Base-by-base conservation (phyloP, 192 early-diverging fungal species). In the Chytriomyces sp. region DNA sequence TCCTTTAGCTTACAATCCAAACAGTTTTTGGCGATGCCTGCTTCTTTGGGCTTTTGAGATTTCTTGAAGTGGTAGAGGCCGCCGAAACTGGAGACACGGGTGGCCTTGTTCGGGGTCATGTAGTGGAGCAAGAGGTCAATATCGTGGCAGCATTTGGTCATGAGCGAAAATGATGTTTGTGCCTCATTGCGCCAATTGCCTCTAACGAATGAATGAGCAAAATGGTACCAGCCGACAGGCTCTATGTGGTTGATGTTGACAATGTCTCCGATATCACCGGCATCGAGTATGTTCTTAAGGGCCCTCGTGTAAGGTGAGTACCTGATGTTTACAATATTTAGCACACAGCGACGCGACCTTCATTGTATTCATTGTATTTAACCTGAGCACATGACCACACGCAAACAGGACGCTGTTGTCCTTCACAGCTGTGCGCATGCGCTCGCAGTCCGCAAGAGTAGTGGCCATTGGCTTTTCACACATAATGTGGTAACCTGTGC, bases 401-500 rank as follows among this genome's bases (percentile, higher is more conserved):
- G 79, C 81, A 63, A 83, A 74, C 22, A 81, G 77, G 12, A 85
- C 80, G 5, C 63, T 64, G 38, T 74, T 78, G 12, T 59, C 66
- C 37, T 74, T 59, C 32, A 79, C 85, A 8, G 86, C 85, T 17
- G 67, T 39, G 4, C 77, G 72, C 39, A 90, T 89, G 12, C 59
- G 55, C 32, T 65, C 52, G 64, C 89, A 91, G 36, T 88, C 85
- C 10, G 67, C 57, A 17, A 84, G 52, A 1, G 74, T 77, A 4
- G 78, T 73, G 2, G 90, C 81, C 86, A 91, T 87, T 6, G 90
- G 90, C 62, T 91, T 91, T 76, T 91, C 90, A 52, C 86, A 77
- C 63, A 91, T 57, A 26, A 91, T 87, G 60, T 89, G 81, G 69
- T 89, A 89, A 5, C 83, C 81, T 2, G 52, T n/a, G n/a, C n/a